Base-by-base conservation (phyloP, 176 grass and related monocot genomes). In the Eragrostis nindensis region DNA sequence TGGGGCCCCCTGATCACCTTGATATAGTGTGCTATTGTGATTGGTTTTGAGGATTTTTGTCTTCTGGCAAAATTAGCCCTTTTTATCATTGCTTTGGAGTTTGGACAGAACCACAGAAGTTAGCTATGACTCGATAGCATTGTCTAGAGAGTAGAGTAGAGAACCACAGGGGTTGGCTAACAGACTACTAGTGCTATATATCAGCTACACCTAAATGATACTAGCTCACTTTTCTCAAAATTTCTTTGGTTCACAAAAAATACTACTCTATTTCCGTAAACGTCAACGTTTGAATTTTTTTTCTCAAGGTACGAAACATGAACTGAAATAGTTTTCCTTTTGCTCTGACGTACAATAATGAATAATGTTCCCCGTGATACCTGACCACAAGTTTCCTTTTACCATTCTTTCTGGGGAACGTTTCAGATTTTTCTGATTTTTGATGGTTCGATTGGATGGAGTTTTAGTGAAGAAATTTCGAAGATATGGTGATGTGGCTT, bases 1-100 rank as follows among this genome's bases (percentile, higher is more conserved):
- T 49, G 5, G 77, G 36, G 21, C 41, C 83, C 83, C 22, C 39
- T 7, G 18, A 19, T 44, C 83, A 73, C 76, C 46, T 73, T 25
- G 24, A 11, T 85, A 44, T 41, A 29, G 43, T 77, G 63, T 21
- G 14, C 56, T 76, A 5, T 42, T 85, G 11, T 30, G 76, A 81
- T 89, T 89, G 87, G 87, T 48, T 55, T 85, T 65, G 81, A 89
- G 65, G 82, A 5, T 44, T 44, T 44, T 63, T 76, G 17, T 44
- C 56, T 60, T 68, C 50, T 38, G 7, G 8, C 12, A 43, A 84
- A 85, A 89, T 76, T 79, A 69, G 52, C 54, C 63, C 13, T 8
- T 45, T 79, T 77, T 69, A 5, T 45, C 71, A 74, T 83, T 67
- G 71, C 4, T 66, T 83, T 36, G 32, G 32, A 36, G 24, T 27